Conservation (phyloP, 176 grass and related monocot genomes). For the Bothriochloa decipiens region DNA sequence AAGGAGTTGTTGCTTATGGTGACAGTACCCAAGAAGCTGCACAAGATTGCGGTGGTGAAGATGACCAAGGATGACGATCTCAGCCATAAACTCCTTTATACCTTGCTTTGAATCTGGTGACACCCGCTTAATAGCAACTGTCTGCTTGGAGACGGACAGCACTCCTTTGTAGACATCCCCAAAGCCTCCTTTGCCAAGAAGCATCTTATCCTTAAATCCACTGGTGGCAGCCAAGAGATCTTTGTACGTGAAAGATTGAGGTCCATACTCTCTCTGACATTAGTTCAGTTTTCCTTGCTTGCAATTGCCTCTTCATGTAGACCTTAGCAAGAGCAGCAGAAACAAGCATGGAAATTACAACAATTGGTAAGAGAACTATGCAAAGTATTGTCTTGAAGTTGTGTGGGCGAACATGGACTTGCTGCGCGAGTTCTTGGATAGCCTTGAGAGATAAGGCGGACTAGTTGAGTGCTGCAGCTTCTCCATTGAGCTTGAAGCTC, state of each 20-base stretch:
- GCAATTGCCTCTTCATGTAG: no score
- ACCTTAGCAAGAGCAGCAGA: no score
- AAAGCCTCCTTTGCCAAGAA: not conserved
- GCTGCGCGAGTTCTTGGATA: not conserved
- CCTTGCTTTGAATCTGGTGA: not conserved
- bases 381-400: no score
- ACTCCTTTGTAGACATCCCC: not conserved
- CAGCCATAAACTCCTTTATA: not conserved
- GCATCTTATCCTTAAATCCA: not conserved
- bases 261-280: no score
- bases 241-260: not conserved
- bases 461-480: constrained; percentile 35
- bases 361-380: no score
- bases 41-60: no score
- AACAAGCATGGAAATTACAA: no score
- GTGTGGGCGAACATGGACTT: no score
- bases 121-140: not conserved
- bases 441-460: not conserved
- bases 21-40: no score
- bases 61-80: not conserved
- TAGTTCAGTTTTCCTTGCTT: no score
- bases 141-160: not conserved
- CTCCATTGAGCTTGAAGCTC: constrained; percentile 49
- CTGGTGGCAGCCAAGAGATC: not conserved
- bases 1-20: no score